Evolutionary conservation across 176 grass and related monocot species (phyloP).

Genomic region (Carex parvula): DNA sequence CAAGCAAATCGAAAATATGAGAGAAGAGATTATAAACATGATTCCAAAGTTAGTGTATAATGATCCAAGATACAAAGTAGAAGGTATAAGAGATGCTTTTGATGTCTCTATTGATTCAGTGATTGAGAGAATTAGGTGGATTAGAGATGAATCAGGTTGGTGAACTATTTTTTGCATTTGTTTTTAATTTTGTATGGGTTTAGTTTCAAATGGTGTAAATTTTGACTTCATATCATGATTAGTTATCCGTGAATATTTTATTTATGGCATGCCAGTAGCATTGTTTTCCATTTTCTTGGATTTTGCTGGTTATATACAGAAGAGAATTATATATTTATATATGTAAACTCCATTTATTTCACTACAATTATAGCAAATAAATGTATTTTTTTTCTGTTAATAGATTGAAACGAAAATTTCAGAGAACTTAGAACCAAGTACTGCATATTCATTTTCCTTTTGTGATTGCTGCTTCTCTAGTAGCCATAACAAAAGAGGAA

Average conservation of each 20-base stretch:
- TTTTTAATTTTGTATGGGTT: slow-evolving; percentile 40
- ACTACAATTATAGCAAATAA: neutral
- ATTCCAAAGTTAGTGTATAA: slow-evolving; percentile 51
- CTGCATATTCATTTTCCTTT: neutral
- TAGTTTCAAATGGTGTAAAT: neutral
- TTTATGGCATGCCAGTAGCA: neutral
- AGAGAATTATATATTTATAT: neutral
- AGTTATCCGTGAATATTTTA: neutral
- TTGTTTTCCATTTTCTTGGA: neutral
- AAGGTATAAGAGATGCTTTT: slow-evolving; percentile 58
- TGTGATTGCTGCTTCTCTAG: neutral
- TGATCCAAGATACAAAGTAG: slow-evolving; percentile 44
- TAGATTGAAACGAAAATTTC: neutral
- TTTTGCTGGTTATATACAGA: neutral
- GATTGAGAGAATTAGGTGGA: slow-evolving; percentile 37
- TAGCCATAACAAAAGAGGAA: neutral
- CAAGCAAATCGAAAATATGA: slow-evolving; percentile 41
- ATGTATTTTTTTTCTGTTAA: neutral
- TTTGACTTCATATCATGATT: neutral
- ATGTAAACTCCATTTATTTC: neutral
- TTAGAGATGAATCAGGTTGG: neutral
- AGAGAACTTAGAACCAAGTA: neutral
- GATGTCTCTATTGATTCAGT: slow-evolving; percentile 49
- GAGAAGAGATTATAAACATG: slow-evolving; percentile 38
- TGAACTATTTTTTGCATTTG: slow-evolving; percentile 16